phyloP scores from a whole-genome alignment of 2,329 filamentous ascomycete species.

The Verticillium zaregamsianum region DNA sequence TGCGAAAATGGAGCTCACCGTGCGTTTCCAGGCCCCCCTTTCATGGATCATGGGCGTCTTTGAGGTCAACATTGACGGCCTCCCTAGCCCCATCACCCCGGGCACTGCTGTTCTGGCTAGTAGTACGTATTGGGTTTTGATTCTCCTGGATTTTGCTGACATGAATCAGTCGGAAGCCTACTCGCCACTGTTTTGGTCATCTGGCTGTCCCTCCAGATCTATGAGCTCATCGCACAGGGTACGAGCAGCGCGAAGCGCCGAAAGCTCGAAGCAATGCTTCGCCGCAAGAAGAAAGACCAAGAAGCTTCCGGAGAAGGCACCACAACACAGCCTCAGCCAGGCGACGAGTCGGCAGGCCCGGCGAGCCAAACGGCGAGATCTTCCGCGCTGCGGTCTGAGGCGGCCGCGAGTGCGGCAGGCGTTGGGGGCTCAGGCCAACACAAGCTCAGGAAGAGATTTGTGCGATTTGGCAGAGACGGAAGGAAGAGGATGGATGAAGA shows the following conservation, averaged over 20 bases:
- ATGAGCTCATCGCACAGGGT: slow-evolving; percentile 8
- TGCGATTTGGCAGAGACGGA: background rate
- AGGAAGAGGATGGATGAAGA: background rate
- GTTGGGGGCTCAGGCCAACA: background rate
- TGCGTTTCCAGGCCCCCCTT: slow-evolving; percentile 1
- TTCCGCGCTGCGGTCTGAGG: background rate
- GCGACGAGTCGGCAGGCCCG: background rate
- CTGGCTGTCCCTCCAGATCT: slow-evolving; percentile 8
- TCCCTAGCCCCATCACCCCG: slow-evolving; percentile 1
- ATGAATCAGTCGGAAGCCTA: slow-evolving; percentile 6
- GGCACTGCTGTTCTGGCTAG: slow-evolving; percentile 7
- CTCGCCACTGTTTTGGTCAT: slow-evolving; percentile 10
- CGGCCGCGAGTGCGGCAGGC: background rate
- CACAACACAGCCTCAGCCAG: background rate
- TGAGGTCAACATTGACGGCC: slow-evolving; percentile 7
- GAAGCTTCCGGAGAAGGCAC: background rate
- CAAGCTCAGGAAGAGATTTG: background rate
- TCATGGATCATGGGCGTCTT: slow-evolving; percentile 13
- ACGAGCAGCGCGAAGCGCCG: background rate
- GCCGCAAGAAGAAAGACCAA: background rate
- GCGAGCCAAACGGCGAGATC: background rate
- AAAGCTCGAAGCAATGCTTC: background rate
- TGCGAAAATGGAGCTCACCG: too few species aligned
- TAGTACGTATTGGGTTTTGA: background rate
- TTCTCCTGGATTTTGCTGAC: background rate